Conservation (phyloP, 1,284 basidiomycete species). For the Malassezia globosa region DNA sequence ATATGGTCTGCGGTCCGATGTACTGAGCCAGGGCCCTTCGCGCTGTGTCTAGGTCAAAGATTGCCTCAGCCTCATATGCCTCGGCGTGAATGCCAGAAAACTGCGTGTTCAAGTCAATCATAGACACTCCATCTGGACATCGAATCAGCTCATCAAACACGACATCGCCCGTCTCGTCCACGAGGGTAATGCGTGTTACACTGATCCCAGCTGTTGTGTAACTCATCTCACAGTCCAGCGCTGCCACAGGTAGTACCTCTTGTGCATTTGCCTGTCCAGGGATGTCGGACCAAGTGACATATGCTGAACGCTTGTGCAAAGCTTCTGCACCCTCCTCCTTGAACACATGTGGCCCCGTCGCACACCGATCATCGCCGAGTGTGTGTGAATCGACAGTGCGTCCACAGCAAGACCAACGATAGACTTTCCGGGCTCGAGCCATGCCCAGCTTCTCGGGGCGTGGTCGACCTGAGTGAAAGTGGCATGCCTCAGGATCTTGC, state of each 20-base stretch:
- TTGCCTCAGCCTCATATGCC: constrained; percentile 23
- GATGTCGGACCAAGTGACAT: constrained; percentile 23
- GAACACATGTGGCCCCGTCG: constrained; percentile 40
- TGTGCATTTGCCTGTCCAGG: not conserved
- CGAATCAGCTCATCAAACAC: constrained; percentile 34
- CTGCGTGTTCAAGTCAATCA: constrained; percentile 41
- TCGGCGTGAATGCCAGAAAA: constrained; percentile 38
- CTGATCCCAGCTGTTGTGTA: constrained; percentile 41
- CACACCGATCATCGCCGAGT: constrained; percentile 29
- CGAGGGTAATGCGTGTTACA: constrained; percentile 36
- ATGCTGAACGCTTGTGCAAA: constrained; percentile 32
- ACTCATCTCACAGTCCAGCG: constrained; percentile 40
- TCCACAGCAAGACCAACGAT: constrained; percentile 37
- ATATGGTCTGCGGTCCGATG: constrained; percentile 29
- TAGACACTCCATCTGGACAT: constrained; percentile 17
- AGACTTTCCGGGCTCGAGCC: constrained; percentile 14
- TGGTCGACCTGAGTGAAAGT: constrained; percentile 24
- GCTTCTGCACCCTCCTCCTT: constrained; percentile 29
- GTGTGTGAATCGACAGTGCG: constrained; percentile 24
- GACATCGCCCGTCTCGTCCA: constrained; percentile 33
- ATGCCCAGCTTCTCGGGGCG: constrained; percentile 20
- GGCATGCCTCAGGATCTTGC: constrained; percentile 27
- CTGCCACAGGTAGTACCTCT: constrained; percentile 28
- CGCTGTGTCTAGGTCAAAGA: constrained; percentile 23
- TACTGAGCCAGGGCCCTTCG: constrained; percentile 27